These are phyloP conservation scores for Flaveria ramosissima DNA, from an alignment of 129 eudicot species.

Conservation along the genomic window DNA sequence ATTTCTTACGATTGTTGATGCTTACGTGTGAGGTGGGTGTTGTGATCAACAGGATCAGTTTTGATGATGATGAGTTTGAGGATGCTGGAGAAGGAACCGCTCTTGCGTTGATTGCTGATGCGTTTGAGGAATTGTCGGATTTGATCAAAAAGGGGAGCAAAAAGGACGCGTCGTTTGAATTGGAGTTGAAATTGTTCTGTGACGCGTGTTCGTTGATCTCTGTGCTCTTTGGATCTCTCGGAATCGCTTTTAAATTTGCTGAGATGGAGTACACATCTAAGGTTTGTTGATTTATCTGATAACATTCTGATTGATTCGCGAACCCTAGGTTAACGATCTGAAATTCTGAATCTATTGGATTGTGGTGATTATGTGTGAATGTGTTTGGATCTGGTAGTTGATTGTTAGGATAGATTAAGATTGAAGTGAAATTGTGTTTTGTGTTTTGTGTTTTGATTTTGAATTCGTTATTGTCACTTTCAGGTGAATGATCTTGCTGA, in stretches of 20 bases:
- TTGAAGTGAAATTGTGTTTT: not conserved
- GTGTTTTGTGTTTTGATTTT: not conserved
- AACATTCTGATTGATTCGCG: not conserved
- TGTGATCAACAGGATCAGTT: slow-evolving; percentile 26
- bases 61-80: slow-evolving; percentile 37
- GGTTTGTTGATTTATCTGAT: slow-evolving; percentile 52
- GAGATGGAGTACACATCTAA: slow-evolving; percentile 79
- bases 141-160: slow-evolving; percentile 34
- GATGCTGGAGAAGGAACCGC: slow-evolving; percentile 45
- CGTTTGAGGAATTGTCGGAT: slow-evolving; percentile 71
- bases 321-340: not conserved
- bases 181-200: slow-evolving; percentile 70
- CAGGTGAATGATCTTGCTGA: slow-evolving; percentile 80
- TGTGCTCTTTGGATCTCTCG: slow-evolving; percentile 70
- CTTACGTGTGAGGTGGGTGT: no score
- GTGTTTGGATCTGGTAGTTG: not conserved
- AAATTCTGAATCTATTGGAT: no score
- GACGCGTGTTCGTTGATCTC: slow-evolving; percentile 85
- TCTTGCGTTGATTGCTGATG: slow-evolving; percentile 59
- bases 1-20: not conserved
- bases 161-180: slow-evolving; percentile 44
- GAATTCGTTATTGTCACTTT: slow-evolving; percentile 1
- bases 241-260: slow-evolving; percentile 83
- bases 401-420: not conserved
- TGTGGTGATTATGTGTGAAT: no score